Conservation (phyloP, 2,329 filamentous ascomycete species). For the Penicillium sp. region DNA sequence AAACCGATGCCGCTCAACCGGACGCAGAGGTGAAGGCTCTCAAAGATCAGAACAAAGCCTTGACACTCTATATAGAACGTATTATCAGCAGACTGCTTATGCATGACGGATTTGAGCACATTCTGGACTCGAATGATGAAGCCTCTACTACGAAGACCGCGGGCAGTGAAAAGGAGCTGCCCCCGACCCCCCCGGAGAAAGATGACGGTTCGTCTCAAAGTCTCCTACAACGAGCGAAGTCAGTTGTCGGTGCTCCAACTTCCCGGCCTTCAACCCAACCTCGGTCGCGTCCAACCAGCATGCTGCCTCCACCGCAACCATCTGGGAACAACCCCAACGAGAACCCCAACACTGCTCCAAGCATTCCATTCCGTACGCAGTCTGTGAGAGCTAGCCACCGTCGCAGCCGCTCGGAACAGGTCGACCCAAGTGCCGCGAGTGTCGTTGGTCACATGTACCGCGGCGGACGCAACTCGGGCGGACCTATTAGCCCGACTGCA, state of each 20-base stretch:
- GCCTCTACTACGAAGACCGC: slow-evolving; percentile 29
- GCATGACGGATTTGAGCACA: slow-evolving; percentile 92
- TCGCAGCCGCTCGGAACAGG: slow-evolving; percentile 52
- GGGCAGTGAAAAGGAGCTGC: slow-evolving; percentile 74
- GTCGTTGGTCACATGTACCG: slow-evolving; percentile 91
- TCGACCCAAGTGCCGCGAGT: slow-evolving; percentile 57
- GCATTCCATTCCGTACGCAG: slow-evolving; percentile 48
- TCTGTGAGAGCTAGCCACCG: slow-evolving; percentile 46
- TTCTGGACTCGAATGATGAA: slow-evolving; percentile 70
- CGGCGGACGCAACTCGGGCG: slow-evolving; percentile 58
- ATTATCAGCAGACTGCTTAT: slow-evolving; percentile 94
- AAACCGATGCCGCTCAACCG: slow-evolving; percentile 62
- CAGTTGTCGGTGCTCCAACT: slow-evolving; percentile 52
- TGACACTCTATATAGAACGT: slow-evolving; percentile 98
- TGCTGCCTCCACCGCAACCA: slow-evolving; percentile 38
- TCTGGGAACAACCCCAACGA: slow-evolving; percentile 43
- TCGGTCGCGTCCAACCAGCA: slow-evolving; percentile 50
- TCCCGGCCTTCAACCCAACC: slow-evolving; percentile 39
- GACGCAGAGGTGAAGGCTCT: slow-evolving; percentile 76
- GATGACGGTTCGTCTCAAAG: slow-evolving; percentile 46
- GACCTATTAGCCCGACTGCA: slow-evolving; percentile 56
- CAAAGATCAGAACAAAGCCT: slow-evolving; percentile 94
- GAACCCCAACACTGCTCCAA: slow-evolving; percentile 50
- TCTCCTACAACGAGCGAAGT: slow-evolving; percentile 62
- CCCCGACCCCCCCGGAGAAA: slow-evolving; percentile 65